Evolutionary conservation across 1,284 basidiomycete genomes (phyloP).

Genomic region (Cutaneotrichosporon dermatis): DNA sequence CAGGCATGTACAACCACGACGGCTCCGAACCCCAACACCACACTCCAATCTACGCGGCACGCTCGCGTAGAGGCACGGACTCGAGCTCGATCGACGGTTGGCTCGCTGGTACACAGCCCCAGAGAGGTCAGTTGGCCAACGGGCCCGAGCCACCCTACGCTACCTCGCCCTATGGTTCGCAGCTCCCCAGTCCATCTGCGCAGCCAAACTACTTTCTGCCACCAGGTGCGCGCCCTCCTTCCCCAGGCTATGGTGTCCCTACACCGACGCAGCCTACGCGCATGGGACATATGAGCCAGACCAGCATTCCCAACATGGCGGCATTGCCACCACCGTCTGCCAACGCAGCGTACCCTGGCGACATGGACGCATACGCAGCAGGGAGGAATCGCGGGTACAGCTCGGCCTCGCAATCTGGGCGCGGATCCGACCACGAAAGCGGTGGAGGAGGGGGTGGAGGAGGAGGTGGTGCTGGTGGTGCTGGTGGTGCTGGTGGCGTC

Average conservation of each 20-base stretch:
- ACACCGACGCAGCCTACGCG: constrained; percentile 11
- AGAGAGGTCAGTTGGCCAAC: constrained; percentile 1
- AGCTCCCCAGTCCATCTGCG: constrained; percentile 7
- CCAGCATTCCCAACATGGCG: constrained; percentile 18
- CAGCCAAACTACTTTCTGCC: constrained; percentile 18
- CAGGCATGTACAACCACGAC: background rate
- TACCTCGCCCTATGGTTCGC: background rate
- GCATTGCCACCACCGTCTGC: constrained; percentile 16
- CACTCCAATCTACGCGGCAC: background rate
- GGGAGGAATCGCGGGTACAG: constrained; percentile 14
- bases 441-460: background rate
- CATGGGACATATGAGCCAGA: constrained; percentile 9
- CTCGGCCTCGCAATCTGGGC: constrained; percentile 15
- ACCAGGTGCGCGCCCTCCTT: constrained; percentile 19
- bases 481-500: background rate
- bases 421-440: constrained; percentile 17
- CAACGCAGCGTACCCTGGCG: constrained; percentile 7
- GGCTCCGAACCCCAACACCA: background rate
- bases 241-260: constrained; percentile 11
- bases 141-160: background rate
- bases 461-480: background rate
- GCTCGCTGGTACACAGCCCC: background rate
- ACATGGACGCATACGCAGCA: constrained; percentile 23
- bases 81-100: constrained; percentile 4
- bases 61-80: background rate